Evolutionary conservation across 2,329 filamentous ascomycete genomes (phyloP), one percentile per base, ranked within the genome.

Genomic region (Rhytidhysteron rufulum): DNA sequence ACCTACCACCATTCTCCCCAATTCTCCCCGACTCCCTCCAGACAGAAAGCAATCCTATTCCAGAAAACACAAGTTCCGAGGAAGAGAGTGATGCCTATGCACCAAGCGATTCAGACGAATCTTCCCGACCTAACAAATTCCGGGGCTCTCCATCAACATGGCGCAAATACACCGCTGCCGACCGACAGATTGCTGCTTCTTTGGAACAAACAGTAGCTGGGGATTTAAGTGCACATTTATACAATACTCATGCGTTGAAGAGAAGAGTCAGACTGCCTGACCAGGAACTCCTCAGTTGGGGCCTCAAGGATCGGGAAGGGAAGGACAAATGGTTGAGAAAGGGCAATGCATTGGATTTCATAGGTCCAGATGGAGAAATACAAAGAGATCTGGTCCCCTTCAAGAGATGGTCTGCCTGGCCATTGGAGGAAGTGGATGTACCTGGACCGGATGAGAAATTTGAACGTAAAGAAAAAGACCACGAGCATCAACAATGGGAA

Each of bases 341-440:
- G 21, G 50, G 46, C 2, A 49, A 60, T 19, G 54, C 62, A 3
- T 31, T 63, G 27, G 34, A 55, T 30, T 55, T 51, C 24, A 53
- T 38, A 33, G 57, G 62, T 43, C 47, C 44, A 4, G 38, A 42
- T 19, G 59, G 58, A 13, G 48, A 62, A 31, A 47, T 48, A 4
- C 56, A 63, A 22, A 52, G 50, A 42, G 48, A 57, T 2, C 70
- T 75, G 50, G 51, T 64, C 13, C 72, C 77, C 2, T 54, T 78
- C 0, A 79, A 76, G 43, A 49, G 59, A 4, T 96, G 91, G 90
- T 87, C 86, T 15, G 86, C 89, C 1, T 96, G 91, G 91, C 91
- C 91, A 4, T 62, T 94, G 55, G 73, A 73, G 16, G 71, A 77
- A 4, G 66, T 71, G 6, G 67, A 75, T 19, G 80, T 93, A 6